Conservation (phyloP, 306 rosid genomes). For the Lupinus albus region DNA sequence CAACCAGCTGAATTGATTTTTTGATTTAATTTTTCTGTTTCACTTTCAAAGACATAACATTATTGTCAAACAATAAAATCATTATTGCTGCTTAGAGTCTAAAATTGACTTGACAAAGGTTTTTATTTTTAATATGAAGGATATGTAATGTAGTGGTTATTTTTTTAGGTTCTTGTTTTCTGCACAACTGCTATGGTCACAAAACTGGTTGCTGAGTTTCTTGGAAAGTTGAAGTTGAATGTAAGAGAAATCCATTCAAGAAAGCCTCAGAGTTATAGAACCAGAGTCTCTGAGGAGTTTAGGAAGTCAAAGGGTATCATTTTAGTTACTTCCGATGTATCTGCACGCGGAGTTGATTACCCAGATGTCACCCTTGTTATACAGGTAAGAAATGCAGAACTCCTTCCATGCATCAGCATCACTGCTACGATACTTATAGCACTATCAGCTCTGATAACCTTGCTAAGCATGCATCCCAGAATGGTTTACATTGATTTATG, state of each 20-base stretch:
- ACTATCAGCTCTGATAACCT: neutral
- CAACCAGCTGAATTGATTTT: conserved; percentile 12
- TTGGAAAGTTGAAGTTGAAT: conserved; percentile 82
- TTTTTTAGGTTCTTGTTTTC: conserved; percentile 87
- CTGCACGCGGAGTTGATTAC: conserved; percentile 98
- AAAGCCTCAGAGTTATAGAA: conserved; percentile 88
- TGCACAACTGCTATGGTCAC: conserved; percentile 99
- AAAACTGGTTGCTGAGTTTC: conserved; percentile 79
- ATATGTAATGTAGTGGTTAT: conserved; percentile 39
- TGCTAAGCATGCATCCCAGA: neutral
- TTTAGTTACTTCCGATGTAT: conserved; percentile 92
- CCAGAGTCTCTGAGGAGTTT: conserved; percentile 89
- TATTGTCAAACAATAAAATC: too few species aligned
- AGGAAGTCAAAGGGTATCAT: conserved; percentile 90
- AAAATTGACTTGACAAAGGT: too few species aligned
- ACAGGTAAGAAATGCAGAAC: conserved; percentile 61
- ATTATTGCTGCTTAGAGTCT: too few species aligned
- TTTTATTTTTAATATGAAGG: too few species aligned
- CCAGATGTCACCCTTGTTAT: conserved; percentile 92
- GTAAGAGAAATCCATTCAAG: conserved; percentile 97
- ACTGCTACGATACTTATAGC: neutral
- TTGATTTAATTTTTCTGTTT: neutral
- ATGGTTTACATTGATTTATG: neutral
- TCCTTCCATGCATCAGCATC: neutral
- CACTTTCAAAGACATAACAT: too few species aligned